Evolutionary conservation across 768 basidiomycete species (phyloP).

Genomic region (Pleurotus eryngii): DNA sequence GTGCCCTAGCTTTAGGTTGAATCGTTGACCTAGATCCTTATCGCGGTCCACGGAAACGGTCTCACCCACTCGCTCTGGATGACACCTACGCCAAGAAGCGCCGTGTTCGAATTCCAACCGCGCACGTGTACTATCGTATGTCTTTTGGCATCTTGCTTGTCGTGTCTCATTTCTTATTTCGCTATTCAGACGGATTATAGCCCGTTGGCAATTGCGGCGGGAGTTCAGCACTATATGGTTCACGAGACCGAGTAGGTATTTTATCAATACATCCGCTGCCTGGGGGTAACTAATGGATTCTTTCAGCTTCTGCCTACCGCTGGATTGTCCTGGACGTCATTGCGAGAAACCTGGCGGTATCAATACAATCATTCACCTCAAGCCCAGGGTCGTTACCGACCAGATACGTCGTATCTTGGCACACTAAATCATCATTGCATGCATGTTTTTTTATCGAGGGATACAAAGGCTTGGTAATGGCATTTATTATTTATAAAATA

Average conservation of each 20-base stretch:
- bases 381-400: background rate
- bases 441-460: too few species aligned
- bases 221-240: slow-evolving; percentile 1
- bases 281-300: background rate
- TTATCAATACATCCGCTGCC: background rate
- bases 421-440: too few species aligned
- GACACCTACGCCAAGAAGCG: background rate
- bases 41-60: background rate
- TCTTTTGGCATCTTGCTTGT: too few species aligned
- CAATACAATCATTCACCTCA: background rate
- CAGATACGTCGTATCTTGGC: background rate
- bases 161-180: too few species aligned
- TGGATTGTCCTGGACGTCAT: background rate
- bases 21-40: background rate
- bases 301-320: background rate
- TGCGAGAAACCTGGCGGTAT: background rate
- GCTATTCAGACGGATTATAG: background rate
- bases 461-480: too few species aligned
- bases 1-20: background rate
- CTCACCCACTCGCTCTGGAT: slow-evolving; percentile 2
- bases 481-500: too few species aligned
- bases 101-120: slow-evolving; percentile 1
- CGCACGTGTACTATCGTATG: background rate
- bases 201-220: background rate
- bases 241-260: background rate